phyloP scores from a whole-genome alignment of 2,329 filamentous ascomycete genomes.

The Monosporascus cannonballus region DNA sequence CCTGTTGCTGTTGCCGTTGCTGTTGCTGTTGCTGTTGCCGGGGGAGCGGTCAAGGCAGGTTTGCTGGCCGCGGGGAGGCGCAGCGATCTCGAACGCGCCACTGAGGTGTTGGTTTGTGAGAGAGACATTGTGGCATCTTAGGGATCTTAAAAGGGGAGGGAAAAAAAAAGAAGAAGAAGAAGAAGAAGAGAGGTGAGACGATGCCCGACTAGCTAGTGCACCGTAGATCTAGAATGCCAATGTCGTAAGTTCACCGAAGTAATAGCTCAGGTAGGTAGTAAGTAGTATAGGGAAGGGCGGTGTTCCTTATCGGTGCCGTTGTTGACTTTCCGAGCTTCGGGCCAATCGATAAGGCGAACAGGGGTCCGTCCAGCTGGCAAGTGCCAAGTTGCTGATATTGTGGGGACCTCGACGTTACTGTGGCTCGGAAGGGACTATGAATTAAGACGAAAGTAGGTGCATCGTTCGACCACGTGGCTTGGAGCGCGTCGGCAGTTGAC shows the following conservation, averaged over 20 bases:
- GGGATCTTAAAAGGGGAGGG: neutral
- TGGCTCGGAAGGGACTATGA: too few relatives aligned
- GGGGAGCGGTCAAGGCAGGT: slow-evolving; percentile 22
- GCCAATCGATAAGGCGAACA: neutral
- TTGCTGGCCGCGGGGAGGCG: slow-evolving; percentile 16
- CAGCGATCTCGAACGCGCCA: slow-evolving; percentile 24
- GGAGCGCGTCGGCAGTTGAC: too few relatives aligned
- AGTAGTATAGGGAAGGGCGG: neutral
- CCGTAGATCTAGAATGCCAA: neutral
- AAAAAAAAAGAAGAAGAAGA: too few relatives aligned
- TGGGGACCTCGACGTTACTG: neutral
- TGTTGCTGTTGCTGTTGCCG: slow-evolving; percentile 11
- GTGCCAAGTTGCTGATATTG: neutral
- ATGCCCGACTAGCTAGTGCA: neutral
- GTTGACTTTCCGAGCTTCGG: neutral
- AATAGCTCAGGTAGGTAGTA: neutral
- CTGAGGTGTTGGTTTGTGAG: slow-evolving; percentile 23
- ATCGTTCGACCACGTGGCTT: too few relatives aligned
- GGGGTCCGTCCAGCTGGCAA: too few relatives aligned
- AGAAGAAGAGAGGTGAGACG: neutral
- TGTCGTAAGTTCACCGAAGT: too few relatives aligned
- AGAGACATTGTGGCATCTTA: slow-evolving; percentile 27
- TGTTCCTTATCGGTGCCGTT: neutral
- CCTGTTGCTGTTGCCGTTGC: slow-evolving; percentile 5
- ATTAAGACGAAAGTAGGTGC: too few relatives aligned